Percentiles rank a stretch among this genome's conserved stretches.
phyloP scores from a whole-genome alignment of 352 stramenopile species.

The Phytophthora lateralis region DNA sequence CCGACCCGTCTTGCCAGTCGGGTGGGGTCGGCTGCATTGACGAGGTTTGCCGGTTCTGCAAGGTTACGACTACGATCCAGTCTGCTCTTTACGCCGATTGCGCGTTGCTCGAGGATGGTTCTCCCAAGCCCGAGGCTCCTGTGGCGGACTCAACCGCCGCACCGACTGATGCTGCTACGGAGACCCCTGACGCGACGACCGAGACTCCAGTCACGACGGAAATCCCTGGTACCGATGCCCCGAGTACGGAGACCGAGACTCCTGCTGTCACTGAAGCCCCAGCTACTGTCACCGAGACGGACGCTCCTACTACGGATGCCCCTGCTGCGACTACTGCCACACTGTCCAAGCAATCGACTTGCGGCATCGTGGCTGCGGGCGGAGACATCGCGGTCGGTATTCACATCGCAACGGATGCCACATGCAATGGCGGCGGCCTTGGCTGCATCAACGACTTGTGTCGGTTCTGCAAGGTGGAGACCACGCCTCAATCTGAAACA shows the following conservation, averaged over 20 bases:
- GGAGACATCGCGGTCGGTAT: slow-evolving; percentile 39
- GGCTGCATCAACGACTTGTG: slow-evolving; percentile 49
- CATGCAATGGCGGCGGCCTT: slow-evolving; percentile 33
- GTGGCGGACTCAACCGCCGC: slow-evolving; percentile 1
- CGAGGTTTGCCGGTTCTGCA: slow-evolving; percentile 52
- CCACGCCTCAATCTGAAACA: slow-evolving; percentile 26
- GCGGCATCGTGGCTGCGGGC: slow-evolving; percentile 11
- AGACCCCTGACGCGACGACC: not conserved
- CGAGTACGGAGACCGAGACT: not conserved
- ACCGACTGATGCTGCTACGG: not conserved
- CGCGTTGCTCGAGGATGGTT: slow-evolving; percentile 6
- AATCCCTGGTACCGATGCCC: not conserved
- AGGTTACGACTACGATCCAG: slow-evolving; percentile 22
- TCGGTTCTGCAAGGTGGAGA: slow-evolving; percentile 45
- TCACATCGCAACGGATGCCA: slow-evolving; percentile 31
- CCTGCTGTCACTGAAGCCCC: not conserved
- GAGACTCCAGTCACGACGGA: not conserved
- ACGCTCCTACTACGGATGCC: not conserved
- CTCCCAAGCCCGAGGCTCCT: slow-evolving; percentile 1
- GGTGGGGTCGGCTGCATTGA: slow-evolving; percentile 46
- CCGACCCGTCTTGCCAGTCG: slow-evolving; percentile 32
- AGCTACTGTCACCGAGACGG: not conserved
- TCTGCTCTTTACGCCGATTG: slow-evolving; percentile 31
- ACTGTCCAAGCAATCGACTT: slow-evolving; percentile 1
- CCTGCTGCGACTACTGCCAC: not conserved